Conservation (phyloP, 257 asterid species). For the Paraleonurus japonicus region DNA sequence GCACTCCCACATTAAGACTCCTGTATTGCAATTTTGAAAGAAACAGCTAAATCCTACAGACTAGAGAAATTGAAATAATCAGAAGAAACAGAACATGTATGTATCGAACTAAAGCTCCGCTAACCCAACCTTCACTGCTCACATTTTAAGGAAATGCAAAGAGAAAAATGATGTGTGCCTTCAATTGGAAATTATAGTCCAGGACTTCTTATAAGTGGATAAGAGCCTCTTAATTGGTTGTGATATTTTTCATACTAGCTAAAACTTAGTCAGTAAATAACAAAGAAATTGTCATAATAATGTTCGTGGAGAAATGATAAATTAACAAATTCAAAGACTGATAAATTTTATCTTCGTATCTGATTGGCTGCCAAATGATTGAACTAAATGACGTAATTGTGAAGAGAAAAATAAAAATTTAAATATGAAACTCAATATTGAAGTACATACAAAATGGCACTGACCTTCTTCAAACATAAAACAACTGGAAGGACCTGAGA, state of each 20-base stretch:
- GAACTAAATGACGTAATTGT: background rate
- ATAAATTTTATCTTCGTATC: background rate
- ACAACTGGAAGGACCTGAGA: slow-evolving; percentile 55
- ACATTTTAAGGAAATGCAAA: background rate
- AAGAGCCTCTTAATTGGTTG: slow-evolving; percentile 15
- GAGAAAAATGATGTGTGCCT: slow-evolving; percentile 16
- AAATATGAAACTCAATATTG: slow-evolving; percentile 9
- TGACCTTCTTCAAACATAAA: slow-evolving; percentile 68
- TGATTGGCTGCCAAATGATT: slow-evolving; percentile 15
- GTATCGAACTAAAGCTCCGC: background rate
- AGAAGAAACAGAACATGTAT: background rate
- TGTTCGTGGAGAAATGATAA: background rate
- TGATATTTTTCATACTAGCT: slow-evolving; percentile 3
- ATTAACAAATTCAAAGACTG: slow-evolving; percentile 5
- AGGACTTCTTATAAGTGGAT: background rate
- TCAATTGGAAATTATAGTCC: background rate
- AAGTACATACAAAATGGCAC: slow-evolving; percentile 26
- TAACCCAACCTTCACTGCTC: background rate
- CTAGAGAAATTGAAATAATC: background rate
- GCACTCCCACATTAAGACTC: background rate
- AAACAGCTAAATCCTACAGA: slow-evolving; percentile 1
- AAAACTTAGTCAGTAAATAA: background rate
- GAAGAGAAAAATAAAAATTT: slow-evolving; percentile 1
- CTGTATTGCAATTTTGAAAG: background rate
- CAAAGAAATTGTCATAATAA: background rate